These are phyloP conservation scores for Liriodendron chinense DNA, from an alignment of 164 flowering plant genomes.

Conservation along the genomic window DNA sequence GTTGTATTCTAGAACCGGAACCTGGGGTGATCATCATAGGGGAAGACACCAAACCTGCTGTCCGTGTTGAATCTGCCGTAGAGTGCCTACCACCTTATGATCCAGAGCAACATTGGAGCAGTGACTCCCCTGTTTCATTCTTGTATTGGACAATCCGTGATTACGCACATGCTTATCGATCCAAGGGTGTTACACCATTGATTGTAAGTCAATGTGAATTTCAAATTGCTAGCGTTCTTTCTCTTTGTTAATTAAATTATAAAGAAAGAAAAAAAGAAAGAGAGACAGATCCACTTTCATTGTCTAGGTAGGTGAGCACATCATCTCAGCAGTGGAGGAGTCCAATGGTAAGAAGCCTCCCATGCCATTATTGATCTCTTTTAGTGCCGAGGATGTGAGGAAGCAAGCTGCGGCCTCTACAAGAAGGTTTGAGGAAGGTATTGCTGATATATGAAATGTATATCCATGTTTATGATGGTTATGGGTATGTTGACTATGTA, in stretches of 20 bases:
- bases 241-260: slow-evolving; percentile 9
- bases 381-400: slow-evolving; percentile 64
- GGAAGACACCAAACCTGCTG: slow-evolving; percentile 60
- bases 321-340: slow-evolving; percentile 68
- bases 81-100: slow-evolving; percentile 80
- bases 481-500: background rate
- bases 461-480: background rate
- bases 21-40: slow-evolving; percentile 44
- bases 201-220: slow-evolving; percentile 37
- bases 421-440: slow-evolving; percentile 88
- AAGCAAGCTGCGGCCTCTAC: slow-evolving; percentile 95
- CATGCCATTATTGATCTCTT: slow-evolving; percentile 63
- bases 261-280: background rate
- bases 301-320: slow-evolving; percentile 73
- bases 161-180: slow-evolving; percentile 85
- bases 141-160: slow-evolving; percentile 93
- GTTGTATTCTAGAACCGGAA: slow-evolving; percentile 53
- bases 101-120: slow-evolving; percentile 40
- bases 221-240: background rate
- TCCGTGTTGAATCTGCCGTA: slow-evolving; percentile 59
- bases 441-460: background rate
- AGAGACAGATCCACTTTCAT: slow-evolving; percentile 10
- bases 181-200: slow-evolving; percentile 60
- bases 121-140: slow-evolving; percentile 33
- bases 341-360: slow-evolving; percentile 54